A percentile compares a stretch with the other conserved stretches of the same genome.
phyloP scores from a whole-genome alignment of 176 grass and related monocot genomes.

The Raddia guianensis region DNA sequence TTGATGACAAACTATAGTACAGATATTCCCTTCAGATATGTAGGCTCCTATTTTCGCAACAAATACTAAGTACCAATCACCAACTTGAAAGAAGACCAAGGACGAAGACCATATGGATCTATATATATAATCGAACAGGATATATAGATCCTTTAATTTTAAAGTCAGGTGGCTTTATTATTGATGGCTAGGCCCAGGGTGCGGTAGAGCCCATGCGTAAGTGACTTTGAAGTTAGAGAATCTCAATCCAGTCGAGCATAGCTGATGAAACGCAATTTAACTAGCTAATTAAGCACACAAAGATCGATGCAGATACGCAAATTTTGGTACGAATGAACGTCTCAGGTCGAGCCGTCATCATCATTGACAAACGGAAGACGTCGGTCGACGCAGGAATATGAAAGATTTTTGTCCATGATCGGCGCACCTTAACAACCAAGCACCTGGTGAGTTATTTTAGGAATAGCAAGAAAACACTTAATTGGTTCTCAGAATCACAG shows the following conservation, averaged over 20 bases:
- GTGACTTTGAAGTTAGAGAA: too few relatives aligned
- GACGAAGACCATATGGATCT: background rate
- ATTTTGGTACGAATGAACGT: slow-evolving; percentile 5
- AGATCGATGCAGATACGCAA: background rate
- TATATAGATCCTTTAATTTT: too few relatives aligned
- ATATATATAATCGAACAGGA: too few relatives aligned
- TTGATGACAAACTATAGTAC: background rate
- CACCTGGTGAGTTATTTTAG: background rate
- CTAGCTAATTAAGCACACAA: background rate
- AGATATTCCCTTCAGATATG: background rate
- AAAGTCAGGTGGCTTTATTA: too few relatives aligned
- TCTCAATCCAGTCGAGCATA: background rate
- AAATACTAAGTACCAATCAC: background rate
- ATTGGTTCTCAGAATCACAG: slow-evolving; percentile 17
- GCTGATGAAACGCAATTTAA: background rate
- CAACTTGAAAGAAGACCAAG: background rate
- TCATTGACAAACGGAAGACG: background rate
- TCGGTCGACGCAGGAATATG: background rate
- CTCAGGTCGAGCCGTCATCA: slow-evolving; percentile 20
- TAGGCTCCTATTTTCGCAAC: background rate
- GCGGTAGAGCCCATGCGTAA: too few relatives aligned
- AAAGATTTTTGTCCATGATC: slow-evolving; percentile 28
- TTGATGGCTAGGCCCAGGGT: too few relatives aligned
- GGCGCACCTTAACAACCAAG: background rate
- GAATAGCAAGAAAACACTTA: slow-evolving; percentile 13